These are phyloP conservation scores for Jaltomata sinuosa DNA, from an alignment of 257 asterid species.

Conservation along the genomic window DNA sequence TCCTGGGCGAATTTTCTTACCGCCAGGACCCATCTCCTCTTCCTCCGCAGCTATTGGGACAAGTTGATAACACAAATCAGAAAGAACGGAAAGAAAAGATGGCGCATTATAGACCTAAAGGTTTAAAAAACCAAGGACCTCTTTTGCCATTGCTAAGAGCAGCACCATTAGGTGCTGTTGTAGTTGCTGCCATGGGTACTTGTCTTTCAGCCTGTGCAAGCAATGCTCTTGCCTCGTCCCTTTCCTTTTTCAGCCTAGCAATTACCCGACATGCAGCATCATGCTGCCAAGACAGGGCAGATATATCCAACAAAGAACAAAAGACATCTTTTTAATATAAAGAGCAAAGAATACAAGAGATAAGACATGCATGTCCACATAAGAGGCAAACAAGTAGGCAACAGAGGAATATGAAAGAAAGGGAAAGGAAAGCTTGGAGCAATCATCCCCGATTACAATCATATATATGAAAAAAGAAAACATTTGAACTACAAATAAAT, in stretches of 20 bases:
- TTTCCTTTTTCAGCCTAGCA: constrained; percentile 94
- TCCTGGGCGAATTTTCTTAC: constrained; percentile 73
- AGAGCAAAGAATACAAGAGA: background rate
- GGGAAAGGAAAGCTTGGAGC: background rate
- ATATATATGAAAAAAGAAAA: background rate
- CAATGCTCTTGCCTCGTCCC: constrained; percentile 82
- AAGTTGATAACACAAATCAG: constrained; percentile 7
- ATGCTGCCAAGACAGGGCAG: constrained; percentile 46
- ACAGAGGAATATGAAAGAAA: background rate
- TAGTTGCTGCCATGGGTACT: constrained; percentile 45
- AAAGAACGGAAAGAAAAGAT: background rate
- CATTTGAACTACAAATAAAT: background rate
- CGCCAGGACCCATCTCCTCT: constrained; percentile 55
- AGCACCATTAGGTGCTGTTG: constrained; percentile 24
- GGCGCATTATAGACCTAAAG: background rate
- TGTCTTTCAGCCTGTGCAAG: constrained; percentile 82
- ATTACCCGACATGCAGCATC: constrained; percentile 99
- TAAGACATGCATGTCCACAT: background rate
- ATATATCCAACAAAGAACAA: constrained; percentile 1
- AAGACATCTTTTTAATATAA: background rate
- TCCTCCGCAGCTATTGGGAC: constrained; percentile 61
- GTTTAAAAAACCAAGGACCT: constrained; percentile 39
- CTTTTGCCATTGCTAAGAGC: constrained; percentile 81
- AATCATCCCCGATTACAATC: background rate
- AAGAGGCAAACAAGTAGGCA: background rate